Evolutionary conservation across 2,329 filamentous ascomycete genomes (phyloP).

Genomic region (Albifimbria verrucaria): DNA sequence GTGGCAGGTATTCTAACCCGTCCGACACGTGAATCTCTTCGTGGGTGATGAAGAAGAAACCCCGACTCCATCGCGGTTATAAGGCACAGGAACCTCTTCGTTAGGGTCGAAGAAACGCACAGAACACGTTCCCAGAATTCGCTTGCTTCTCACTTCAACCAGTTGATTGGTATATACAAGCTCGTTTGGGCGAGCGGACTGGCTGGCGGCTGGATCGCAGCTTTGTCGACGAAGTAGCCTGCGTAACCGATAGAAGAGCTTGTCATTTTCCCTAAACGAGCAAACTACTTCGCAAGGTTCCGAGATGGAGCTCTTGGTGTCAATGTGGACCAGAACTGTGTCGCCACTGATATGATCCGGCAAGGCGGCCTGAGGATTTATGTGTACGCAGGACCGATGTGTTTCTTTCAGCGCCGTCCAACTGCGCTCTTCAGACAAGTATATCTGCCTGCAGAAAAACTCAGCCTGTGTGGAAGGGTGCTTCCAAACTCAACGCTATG

Average conservation of each 20-base stretch:
- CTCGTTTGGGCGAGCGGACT: constrained; percentile 50
- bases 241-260: constrained; percentile 38
- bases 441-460: constrained; percentile 70
- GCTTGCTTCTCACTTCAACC: constrained; percentile 28
- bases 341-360: constrained; percentile 49
- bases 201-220: constrained; percentile 28
- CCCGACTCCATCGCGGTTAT: constrained; percentile 63
- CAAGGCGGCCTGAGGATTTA: constrained; percentile 12
- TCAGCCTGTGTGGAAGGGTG: constrained; percentile 42
- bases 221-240: constrained; percentile 46
- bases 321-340: constrained; percentile 49
- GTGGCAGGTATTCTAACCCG: constrained; percentile 25
- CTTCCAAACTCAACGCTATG: constrained; percentile 58
- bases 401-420: constrained; percentile 56
- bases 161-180: constrained; percentile 53
- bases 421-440: constrained; percentile 54
- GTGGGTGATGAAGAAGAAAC: constrained; percentile 62
- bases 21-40: constrained; percentile 9
- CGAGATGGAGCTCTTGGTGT: constrained; percentile 31
- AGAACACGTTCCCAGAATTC: constrained; percentile 55
- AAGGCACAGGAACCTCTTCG: constrained; percentile 56
- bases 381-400: constrained; percentile 53
- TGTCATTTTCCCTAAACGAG: constrained; percentile 13
- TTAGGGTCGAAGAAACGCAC: constrained; percentile 50
- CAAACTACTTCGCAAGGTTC: constrained; percentile 60